These are phyloP conservation scores for Pythium volutum DNA, from an alignment of 352 stramenopile genomes.

Conservation along the genomic window DNA sequence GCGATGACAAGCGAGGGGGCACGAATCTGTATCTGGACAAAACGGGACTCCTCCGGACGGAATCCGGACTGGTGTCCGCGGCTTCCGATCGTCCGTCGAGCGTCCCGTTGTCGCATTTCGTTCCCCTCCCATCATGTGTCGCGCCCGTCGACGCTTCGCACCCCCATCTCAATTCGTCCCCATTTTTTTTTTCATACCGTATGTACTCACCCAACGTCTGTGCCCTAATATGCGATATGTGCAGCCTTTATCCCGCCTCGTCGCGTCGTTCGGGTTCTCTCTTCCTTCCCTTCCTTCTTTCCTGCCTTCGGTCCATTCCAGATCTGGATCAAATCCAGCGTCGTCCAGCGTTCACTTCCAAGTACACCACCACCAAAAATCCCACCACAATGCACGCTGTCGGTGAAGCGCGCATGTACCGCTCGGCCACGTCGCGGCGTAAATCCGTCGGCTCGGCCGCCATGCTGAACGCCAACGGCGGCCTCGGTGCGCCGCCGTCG, in stretches of 20 bases:
- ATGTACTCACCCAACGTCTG: neutral
- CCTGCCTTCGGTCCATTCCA: neutral
- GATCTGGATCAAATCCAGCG: neutral
- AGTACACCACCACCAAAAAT: too few species aligned
- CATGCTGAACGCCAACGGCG: constrained; percentile 9
- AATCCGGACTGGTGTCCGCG: neutral
- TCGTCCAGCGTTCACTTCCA: too few species aligned
- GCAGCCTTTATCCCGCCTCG: neutral
- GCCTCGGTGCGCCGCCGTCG: constrained; percentile 10
- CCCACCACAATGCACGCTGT: constrained; percentile 22
- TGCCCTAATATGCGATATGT: constrained; percentile 7
- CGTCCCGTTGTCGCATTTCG: neutral
- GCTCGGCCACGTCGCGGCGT: constrained; percentile 19
- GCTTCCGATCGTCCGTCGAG: neutral
- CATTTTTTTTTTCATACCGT: too few species aligned
- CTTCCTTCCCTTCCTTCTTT: neutral
- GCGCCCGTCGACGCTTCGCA: neutral
- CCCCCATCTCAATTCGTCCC: constrained; percentile 10
- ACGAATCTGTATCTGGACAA: neutral
- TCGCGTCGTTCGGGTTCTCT: neutral
- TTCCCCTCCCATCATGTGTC: neutral
- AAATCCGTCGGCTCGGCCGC: constrained; percentile 26
- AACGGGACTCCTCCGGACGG: neutral
- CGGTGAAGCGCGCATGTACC: constrained; percentile 22
- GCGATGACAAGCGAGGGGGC: neutral